phyloP scores from a whole-genome alignment of 2,329 filamentous ascomycete species.

The Orbilia ellipsospora region DNA sequence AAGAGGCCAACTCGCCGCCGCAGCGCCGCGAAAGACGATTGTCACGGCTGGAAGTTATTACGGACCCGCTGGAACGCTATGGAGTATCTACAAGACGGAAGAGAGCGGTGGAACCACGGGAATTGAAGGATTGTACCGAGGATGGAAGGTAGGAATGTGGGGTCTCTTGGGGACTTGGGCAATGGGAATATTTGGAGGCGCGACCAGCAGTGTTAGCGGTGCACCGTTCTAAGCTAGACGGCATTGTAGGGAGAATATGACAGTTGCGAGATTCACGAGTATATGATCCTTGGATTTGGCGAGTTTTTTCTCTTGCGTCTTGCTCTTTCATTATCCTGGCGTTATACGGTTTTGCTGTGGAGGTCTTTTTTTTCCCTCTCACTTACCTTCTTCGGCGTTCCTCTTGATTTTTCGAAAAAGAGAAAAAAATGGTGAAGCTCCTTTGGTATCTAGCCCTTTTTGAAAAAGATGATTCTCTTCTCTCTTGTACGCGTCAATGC shows the following conservation, averaged over 20 bases:
- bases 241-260: neutral
- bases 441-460: conserved; percentile 37
- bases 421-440: conserved; percentile 5
- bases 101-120: conserved; percentile 67
- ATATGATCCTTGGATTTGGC: conserved; percentile 38
- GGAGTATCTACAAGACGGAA: conserved; percentile 84
- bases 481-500: conserved; percentile 28
- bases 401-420: conserved; percentile 3
- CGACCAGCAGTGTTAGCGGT: conserved; percentile 58
- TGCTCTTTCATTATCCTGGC: conserved; percentile 17
- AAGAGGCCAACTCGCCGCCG: conserved; percentile 81
- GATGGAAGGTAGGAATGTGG: conserved; percentile 70
- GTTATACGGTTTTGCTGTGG: conserved; percentile 15
- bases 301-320: conserved; percentile 4
- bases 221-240: conserved; percentile 37
- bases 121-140: conserved; percentile 69
- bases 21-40: conserved; percentile 74
- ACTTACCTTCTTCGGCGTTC: conserved; percentile 34
- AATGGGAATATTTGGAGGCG: conserved; percentile 63
- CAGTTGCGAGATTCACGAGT: conserved; percentile 31
- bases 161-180: conserved; percentile 69
- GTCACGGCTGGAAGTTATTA: conserved; percentile 82
- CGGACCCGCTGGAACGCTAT: conserved; percentile 92
- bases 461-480: conserved; percentile 35
- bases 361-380: conserved; percentile 8